Base-by-base conservation (phyloP, 306 rosid species). In the Fragaria vesca region DNA sequence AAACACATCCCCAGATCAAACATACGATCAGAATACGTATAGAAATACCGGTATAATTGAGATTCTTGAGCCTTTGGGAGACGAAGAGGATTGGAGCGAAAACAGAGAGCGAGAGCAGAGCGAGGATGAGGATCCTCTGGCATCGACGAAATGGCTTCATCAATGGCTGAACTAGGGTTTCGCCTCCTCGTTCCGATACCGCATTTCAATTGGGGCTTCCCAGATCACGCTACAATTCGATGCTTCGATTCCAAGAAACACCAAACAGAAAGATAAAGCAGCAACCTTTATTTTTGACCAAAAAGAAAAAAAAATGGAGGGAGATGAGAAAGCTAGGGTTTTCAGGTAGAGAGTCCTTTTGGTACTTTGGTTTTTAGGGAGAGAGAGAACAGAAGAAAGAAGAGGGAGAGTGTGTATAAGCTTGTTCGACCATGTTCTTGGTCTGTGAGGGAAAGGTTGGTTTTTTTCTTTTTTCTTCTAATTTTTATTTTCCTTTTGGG, bases 101-200 rank as follows among this genome's bases (percentile, higher is more conserved):
- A 80, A 96, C 98, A 86, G 98, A 88, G 81, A 93, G 48, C 45
- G 83, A 88, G 10, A 96, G 94, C 69, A 96, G 78, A 81, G 85
- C 79, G 91, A 96, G 99, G 97, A 96, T 84, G 69, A 96, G 80
- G 81, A 77, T 87, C 98, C 99, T 96, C 96, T 86, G 93, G 82
- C 90, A 86, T 81, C 96, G 90, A 74, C 78, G 90, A 81, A 85
- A 67, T n/a, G 82, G 85, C 85, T 81, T 96, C 99, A 96, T 95
- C 87, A 87, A 81, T 57, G 87, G 60, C 74, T 46, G 69, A 66
- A 24, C 72, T 69, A 58, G 66, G 76, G 81, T 57, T 72, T 61
- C 79, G 77, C 66, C 42, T 36, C 79, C 68, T 77, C 45, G 21
- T 16, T 63, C 62, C 76, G 79, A 75, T 80, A 47, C 71, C 89